Evolutionary conservation across 164 flowering plant species (phyloP).

Genomic region (Tetrastigma voinierianum): DNA sequence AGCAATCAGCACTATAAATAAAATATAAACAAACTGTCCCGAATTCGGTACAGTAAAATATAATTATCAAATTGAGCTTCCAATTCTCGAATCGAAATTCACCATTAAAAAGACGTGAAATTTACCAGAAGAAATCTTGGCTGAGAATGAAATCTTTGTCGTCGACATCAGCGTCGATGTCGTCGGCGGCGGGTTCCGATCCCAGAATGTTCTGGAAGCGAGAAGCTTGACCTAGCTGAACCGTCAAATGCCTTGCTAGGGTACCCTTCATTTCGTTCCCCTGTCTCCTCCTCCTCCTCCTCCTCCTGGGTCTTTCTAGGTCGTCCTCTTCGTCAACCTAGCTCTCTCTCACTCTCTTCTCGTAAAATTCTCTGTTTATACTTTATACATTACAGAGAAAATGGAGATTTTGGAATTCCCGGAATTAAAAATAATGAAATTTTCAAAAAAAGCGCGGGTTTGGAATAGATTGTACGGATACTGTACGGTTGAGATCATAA

Average conservation of each 20-base stretch:
- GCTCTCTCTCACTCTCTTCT: too few species aligned
- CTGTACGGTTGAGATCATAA: too few species aligned
- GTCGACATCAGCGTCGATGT: conserved; percentile 28
- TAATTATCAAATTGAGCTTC: neutral
- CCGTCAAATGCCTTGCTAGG: conserved; percentile 32
- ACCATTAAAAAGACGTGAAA: neutral
- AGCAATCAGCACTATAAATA: too few species aligned
- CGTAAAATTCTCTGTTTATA: neutral
- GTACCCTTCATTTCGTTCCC: conserved; percentile 37
- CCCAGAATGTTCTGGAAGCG: conserved; percentile 41
- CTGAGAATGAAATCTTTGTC: conserved; percentile 82
- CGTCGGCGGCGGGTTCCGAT: conserved; percentile 16
- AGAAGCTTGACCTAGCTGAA: conserved; percentile 48
- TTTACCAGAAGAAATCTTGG: conserved; percentile 93
- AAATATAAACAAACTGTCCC: too few species aligned
- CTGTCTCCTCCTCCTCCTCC: conserved; percentile 7
- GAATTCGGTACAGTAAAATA: neutral
- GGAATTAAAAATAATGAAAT: too few species aligned
- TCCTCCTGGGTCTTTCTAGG: conserved; percentile 22
- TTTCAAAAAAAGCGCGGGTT: too few species aligned
- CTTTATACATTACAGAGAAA: too few species aligned
- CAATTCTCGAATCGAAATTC: neutral
- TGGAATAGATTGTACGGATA: too few species aligned
- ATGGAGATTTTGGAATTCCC: too few species aligned
- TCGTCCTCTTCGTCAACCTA: conserved; percentile 22